These are phyloP conservation scores for Fusarium tuaranense DNA, from an alignment of 2,329 filamentous ascomycete genomes.

Conservation along the genomic window DNA sequence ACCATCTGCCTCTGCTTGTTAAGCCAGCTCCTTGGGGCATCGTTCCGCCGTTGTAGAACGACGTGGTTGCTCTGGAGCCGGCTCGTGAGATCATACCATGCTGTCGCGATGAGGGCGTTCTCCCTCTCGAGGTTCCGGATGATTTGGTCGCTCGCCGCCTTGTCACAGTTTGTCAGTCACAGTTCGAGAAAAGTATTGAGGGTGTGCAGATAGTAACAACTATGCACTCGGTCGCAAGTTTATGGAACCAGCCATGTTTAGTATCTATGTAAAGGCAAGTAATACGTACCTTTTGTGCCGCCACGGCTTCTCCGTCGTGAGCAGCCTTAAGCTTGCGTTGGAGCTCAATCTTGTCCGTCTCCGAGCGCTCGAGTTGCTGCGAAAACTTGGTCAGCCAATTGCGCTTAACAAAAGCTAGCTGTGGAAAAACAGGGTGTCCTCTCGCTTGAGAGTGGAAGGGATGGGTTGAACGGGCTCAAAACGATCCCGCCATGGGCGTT, in stretches of 20 bases:
- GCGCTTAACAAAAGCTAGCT: background rate
- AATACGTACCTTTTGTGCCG: constrained; percentile 65
- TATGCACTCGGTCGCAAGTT: background rate
- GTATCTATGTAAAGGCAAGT: constrained; percentile 13
- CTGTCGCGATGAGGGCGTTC: constrained; percentile 82
- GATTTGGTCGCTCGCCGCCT: constrained; percentile 65
- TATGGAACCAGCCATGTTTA: background rate
- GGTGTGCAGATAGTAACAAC: background rate
- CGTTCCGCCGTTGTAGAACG: constrained; percentile 78
- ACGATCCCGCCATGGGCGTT: background rate
- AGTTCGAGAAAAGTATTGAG: background rate
- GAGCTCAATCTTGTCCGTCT: constrained; percentile 67
- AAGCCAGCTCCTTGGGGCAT: constrained; percentile 84
- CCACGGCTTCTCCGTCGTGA: constrained; percentile 61
- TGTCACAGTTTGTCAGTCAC: constrained; percentile 28
- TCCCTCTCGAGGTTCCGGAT: constrained; percentile 81
- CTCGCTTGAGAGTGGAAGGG: constrained; percentile 8
- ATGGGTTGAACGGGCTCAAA: background rate
- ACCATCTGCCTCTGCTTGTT: constrained; percentile 83
- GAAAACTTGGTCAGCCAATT: constrained; percentile 27
- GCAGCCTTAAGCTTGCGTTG: constrained; percentile 66
- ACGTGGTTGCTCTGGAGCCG: constrained; percentile 87
- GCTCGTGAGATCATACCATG: constrained; percentile 86
- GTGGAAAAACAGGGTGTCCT: background rate
- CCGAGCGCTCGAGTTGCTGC: constrained; percentile 70